A percentile compares a stretch with the other conserved stretches of the same genome.
phyloP scores from a whole-genome alignment of 108 stramenopile species.

The Nitzschia inconspicua region DNA sequence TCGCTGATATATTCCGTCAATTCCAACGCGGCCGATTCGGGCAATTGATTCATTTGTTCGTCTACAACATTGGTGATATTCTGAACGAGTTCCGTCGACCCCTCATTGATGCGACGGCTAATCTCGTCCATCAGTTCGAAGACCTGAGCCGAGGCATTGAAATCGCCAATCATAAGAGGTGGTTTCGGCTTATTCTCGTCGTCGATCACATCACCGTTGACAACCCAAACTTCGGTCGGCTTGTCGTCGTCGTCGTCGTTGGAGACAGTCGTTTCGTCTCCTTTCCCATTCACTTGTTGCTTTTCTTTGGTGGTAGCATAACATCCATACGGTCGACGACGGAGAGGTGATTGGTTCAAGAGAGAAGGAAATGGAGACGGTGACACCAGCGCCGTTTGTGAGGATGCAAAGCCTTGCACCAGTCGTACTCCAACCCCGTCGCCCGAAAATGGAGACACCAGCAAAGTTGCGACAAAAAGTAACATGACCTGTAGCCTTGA shows the following conservation, averaged over 20 bases:
- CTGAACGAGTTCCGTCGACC: conserved; percentile 41
- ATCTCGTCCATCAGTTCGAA: conserved; percentile 43
- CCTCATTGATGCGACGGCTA: conserved; percentile 34
- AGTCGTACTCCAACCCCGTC: too few relatives aligned
- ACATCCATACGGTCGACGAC: conserved; percentile 17
- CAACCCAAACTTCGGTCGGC: not conserved
- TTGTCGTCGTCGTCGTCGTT: not conserved
- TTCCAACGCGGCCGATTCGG: conserved; percentile 33
- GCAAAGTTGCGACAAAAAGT: too few relatives aligned
- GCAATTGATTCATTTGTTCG: conserved; percentile 17
- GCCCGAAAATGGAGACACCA: too few relatives aligned
- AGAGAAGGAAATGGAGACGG: not conserved
- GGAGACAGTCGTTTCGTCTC: not conserved
- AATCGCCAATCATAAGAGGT: conserved; percentile 3
- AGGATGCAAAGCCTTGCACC: too few relatives aligned
- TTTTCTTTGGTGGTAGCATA: conserved; percentile 24
- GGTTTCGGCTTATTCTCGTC: not conserved
- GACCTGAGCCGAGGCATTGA: conserved; percentile 19
- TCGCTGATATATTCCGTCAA: conserved; percentile 32
- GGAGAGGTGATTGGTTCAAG: not conserved
- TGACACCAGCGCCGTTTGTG: too few relatives aligned
- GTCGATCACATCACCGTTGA: not conserved
- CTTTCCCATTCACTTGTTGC: not conserved
- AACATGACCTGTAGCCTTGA: too few relatives aligned
- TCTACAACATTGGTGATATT: conserved; percentile 48